A percentile compares a stretch with the other conserved stretches of the same genome.
Conservation (phyloP, 345 rosid species). For the Erysimum cheiranthoides region DNA sequence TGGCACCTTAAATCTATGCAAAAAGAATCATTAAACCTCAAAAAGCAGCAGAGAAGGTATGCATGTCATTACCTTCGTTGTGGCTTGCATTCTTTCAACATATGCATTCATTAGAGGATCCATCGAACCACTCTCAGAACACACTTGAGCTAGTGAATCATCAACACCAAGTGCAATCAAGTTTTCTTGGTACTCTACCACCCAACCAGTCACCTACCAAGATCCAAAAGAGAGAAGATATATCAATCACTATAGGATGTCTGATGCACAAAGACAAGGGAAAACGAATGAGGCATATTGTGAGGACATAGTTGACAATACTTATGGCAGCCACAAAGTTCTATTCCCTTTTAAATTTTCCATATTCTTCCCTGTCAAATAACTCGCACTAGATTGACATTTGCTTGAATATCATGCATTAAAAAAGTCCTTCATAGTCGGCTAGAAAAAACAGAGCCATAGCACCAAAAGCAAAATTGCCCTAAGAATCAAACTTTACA, state of each 20-base stretch:
- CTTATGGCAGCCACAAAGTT: constrained; percentile 4
- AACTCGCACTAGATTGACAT: constrained; percentile 24
- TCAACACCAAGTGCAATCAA: constrained; percentile 98
- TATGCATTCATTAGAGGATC: constrained; percentile 99
- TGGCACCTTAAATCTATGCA: constrained; percentile 19
- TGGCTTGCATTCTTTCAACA: constrained; percentile 99
- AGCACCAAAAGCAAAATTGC: constrained; percentile 7
- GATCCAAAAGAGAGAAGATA: constrained; percentile 42
- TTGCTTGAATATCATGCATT: constrained; percentile 31
- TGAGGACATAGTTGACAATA: background rate
- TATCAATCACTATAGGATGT: constrained; percentile 35
- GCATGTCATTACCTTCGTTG: constrained; percentile 71
- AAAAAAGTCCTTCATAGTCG: background rate
- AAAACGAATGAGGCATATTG: constrained; percentile 29
- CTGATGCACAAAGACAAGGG: constrained; percentile 26
- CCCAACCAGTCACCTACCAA: constrained; percentile 97
- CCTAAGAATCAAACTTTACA: constrained; percentile 27
- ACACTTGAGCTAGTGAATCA: constrained; percentile 98
- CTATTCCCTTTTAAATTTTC: background rate
- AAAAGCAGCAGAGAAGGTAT: constrained; percentile 20
- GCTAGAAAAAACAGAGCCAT: constrained; percentile 24
- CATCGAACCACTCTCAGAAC: constrained; percentile 99
- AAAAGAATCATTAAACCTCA: background rate
- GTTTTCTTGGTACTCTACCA: constrained; percentile 98
- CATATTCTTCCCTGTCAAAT: constrained; percentile 16